Evolutionary conservation across 2,329 filamentous ascomycete genomes (phyloP).

Genomic region (Pseudohalonectria lignicola): DNA sequence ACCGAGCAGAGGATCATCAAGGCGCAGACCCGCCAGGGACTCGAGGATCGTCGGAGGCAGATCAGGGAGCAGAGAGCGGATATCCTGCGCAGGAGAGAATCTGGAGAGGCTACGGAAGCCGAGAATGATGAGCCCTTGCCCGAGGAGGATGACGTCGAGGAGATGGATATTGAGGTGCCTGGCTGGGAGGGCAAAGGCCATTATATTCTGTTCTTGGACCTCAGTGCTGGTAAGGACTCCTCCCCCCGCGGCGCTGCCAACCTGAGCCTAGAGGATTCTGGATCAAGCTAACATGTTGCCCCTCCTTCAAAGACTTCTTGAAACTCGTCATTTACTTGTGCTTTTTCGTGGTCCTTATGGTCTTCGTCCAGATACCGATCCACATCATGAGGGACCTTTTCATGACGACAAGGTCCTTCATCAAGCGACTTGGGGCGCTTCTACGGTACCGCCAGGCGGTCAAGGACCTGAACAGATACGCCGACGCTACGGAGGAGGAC

Average conservation of each 20-base stretch:
- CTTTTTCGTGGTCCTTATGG: slow-evolving; percentile 88
- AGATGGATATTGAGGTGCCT: slow-evolving; percentile 88
- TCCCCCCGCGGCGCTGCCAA: background rate
- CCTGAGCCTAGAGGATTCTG: no score
- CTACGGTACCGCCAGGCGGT: slow-evolving; percentile 85
- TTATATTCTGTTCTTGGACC: slow-evolving; percentile 80
- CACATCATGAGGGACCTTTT: slow-evolving; percentile 95
- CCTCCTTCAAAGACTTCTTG: slow-evolving; percentile 56
- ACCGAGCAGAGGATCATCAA: slow-evolving; percentile 66
- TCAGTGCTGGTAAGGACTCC: slow-evolving; percentile 55
- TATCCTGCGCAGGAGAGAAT: slow-evolving; percentile 36
- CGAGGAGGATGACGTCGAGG: slow-evolving; percentile 63
- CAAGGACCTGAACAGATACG: slow-evolving; percentile 87
- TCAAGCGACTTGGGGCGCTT: slow-evolving; percentile 80
- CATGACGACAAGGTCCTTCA: slow-evolving; percentile 84
- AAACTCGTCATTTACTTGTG: slow-evolving; percentile 82
- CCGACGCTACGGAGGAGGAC: slow-evolving; percentile 82
- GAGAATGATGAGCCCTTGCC: slow-evolving; percentile 38
- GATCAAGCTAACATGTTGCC: no score
- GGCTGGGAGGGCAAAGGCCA: slow-evolving; percentile 96
- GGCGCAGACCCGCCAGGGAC: slow-evolving; percentile 58
- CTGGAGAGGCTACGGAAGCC: slow-evolving; percentile 31
- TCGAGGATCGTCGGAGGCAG: slow-evolving; percentile 58
- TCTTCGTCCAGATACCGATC: slow-evolving; percentile 90
- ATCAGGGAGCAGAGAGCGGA: slow-evolving; percentile 47